A percentile compares a stretch with the other conserved stretches of the same genome.
Evolutionary conservation across 2,329 filamentous ascomycete genomes (phyloP).

Genomic region (Neobulgaria alba): DNA sequence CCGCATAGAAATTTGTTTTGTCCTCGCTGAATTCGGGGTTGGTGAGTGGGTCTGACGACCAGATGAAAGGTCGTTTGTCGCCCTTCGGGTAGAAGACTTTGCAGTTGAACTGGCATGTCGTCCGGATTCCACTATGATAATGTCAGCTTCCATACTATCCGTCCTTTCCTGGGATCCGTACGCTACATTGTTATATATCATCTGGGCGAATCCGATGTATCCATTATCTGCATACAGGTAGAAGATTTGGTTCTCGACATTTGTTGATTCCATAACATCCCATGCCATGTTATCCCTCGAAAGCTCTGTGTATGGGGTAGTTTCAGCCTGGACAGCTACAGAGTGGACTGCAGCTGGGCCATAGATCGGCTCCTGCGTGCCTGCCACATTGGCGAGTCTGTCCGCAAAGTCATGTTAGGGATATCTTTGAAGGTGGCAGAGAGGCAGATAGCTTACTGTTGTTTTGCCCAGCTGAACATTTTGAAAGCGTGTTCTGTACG

Average conservation of each 20-base stretch:
- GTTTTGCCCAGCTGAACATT: conserved; percentile 94
- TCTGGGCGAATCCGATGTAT: conserved; percentile 68
- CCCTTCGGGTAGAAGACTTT: conserved; percentile 76
- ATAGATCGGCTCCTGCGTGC: conserved; percentile 94
- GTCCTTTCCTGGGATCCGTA: conserved; percentile 39
- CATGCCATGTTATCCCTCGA: conserved; percentile 74
- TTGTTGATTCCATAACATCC: conserved; percentile 71
- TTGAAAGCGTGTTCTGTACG: conserved; percentile 26
- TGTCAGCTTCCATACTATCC: conserved; percentile 18
- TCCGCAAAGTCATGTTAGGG: conserved; percentile 9
- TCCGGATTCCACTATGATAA: conserved; percentile 66
- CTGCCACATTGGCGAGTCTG: conserved; percentile 71
- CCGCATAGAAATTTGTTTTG: conserved; percentile 75
- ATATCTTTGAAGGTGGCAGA: conserved; percentile 9
- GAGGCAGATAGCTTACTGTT: conserved; percentile 54
- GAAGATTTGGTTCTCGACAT: conserved; percentile 91
- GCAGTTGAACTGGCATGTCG: conserved; percentile 86
- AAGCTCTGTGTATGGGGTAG: conserved; percentile 72
- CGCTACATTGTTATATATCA: conserved; percentile 98
- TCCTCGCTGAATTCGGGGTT: conserved; percentile 80
- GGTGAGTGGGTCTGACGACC: conserved; percentile 71
- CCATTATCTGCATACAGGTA: conserved; percentile 79
- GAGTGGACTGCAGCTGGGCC: conserved; percentile 80
- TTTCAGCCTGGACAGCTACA: conserved; percentile 71
- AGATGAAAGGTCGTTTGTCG: conserved; percentile 64